Evolutionary conservation across 2,329 filamentous ascomycete species (phyloP), one percentile per base, ranked within the genome.

Genomic region (Juglanconis oblonga): DNA sequence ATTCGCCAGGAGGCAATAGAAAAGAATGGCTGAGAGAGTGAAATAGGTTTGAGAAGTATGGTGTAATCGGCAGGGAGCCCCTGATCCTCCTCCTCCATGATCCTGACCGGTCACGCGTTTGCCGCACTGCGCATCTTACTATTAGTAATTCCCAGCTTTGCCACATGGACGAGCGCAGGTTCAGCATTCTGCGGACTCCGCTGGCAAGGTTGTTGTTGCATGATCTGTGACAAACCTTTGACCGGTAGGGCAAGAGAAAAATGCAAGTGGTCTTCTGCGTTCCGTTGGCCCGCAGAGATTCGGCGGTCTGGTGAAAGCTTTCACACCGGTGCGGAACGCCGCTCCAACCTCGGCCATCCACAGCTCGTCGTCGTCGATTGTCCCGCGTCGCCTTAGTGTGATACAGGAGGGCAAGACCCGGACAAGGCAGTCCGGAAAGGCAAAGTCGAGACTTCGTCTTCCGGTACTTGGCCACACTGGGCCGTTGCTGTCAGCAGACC

Each of bases 291-390:
- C 51, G 55, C 29, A 51, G 47, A 51, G 14, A 17, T 51, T 29
- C 35, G 45, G 55, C 55, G 55, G 55, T 50, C 47, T 42, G n/a
- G 17, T 48, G 14, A n/a, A 33, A 14, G n/a, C 9, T 14, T 7
- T 50, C 47, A 32, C 55, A 57, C 55, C 55, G 55, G 55, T 57
- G 45, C 49, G 55, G 35, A 17, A 48, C 47, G 36, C 24, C 36
- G 55, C 44, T 55, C 40, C 52, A 55, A 35, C 32, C 32, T 36
- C 6, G 45, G 45, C 17, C 45, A 24, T 32, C 24, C 13, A 13
- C 48, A 32, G 48, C 48, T 42, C 38, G 5, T 42, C 5, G 38
- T 42, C 38, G 38, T 42, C 38, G 4, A 42, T 17, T 17, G 13
- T 42, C 32, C 17, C 29, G 13, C 38, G 17, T 32, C 13, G 24